Conservation (phyloP, 257 asterid species). For the Lycium ferocissimum region DNA sequence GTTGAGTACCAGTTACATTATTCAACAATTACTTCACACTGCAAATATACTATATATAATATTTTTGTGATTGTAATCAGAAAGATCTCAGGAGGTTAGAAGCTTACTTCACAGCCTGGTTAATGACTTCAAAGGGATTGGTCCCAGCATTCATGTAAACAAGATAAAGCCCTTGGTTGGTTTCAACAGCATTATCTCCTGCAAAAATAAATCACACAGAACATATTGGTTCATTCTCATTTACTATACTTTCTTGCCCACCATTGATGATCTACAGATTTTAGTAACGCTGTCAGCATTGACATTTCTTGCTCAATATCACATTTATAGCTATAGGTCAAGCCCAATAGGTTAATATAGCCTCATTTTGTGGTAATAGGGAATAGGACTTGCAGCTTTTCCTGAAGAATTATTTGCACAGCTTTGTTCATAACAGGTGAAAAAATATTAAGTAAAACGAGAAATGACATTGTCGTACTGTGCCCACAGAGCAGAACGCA, state of each 20-base stretch:
- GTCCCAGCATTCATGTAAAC: slow-evolving; percentile 86
- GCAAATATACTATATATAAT: neutral
- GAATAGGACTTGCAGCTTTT: slow-evolving; percentile 5
- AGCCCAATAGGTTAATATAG: slow-evolving; percentile 8
- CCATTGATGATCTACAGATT: slow-evolving; percentile 30
- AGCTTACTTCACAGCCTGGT: slow-evolving; percentile 91
- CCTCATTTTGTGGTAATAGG: neutral
- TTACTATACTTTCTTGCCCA: slow-evolving; percentile 34
- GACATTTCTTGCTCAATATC: slow-evolving; percentile 25
- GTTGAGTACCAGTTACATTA: slow-evolving; percentile 13
- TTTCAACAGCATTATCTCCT: slow-evolving; percentile 88
- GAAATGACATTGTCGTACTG: neutral
- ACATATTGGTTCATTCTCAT: slow-evolving; percentile 36
- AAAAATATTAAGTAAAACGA: neutral
- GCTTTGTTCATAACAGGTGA: neutral
- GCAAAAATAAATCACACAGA: slow-evolving; percentile 47
- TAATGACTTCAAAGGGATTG: slow-evolving; percentile 91
- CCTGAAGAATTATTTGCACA: slow-evolving; percentile 3
- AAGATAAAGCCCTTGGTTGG: slow-evolving; percentile 88
- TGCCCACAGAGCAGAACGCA: neutral
- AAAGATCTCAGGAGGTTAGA: neutral
- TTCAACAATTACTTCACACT: neutral
- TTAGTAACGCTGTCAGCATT: slow-evolving; percentile 31
- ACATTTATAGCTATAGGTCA: slow-evolving; percentile 16
- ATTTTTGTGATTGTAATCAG: slow-evolving; percentile 11